Conservation (phyloP, 257 asterid genomes). For the Echium plantagineum region DNA sequence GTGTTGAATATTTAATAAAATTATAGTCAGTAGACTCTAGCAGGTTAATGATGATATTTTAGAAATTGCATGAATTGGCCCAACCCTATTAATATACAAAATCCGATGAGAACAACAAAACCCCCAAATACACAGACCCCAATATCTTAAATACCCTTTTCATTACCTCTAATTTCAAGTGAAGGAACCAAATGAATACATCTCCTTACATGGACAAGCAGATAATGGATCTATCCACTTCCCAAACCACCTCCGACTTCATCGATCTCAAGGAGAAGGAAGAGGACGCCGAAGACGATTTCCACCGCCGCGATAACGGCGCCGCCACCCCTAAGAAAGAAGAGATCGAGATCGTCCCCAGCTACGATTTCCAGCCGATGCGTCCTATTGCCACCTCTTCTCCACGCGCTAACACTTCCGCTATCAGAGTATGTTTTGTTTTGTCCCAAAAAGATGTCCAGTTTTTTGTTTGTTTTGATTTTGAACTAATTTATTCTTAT, state of each 20-base stretch:
- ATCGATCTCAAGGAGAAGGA: conserved; percentile 21
- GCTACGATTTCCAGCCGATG: conserved; percentile 77
- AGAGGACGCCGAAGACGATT: conserved; percentile 5
- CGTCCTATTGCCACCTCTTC: conserved; percentile 46
- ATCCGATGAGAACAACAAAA: no score
- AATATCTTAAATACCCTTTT: no score
- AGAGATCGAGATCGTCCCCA: conserved; percentile 62
- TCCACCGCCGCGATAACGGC: conserved; percentile 2
- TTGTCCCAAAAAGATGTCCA: background rate
- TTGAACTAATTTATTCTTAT: no score
- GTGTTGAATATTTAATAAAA: no score
- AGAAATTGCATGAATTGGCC: no score
- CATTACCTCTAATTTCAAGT: no score
- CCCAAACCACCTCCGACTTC: conserved; percentile 22
- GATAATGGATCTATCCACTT: conserved; percentile 93
- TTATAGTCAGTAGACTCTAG: no score
- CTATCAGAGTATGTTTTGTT: conserved; percentile 38
- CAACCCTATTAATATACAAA: no score
- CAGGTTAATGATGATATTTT: no score
- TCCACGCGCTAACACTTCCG: conserved; percentile 25
- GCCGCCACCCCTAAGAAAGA: conserved; percentile 29
- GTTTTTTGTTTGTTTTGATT: no score
- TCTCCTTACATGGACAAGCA: conserved; percentile 91
- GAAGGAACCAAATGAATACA: conserved; percentile 49
- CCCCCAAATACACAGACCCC: no score